Evolutionary conservation across 148 eudicot species (phyloP), one percentile per base, ranked within the genome.

Genomic region (Limonium bicolor): DNA sequence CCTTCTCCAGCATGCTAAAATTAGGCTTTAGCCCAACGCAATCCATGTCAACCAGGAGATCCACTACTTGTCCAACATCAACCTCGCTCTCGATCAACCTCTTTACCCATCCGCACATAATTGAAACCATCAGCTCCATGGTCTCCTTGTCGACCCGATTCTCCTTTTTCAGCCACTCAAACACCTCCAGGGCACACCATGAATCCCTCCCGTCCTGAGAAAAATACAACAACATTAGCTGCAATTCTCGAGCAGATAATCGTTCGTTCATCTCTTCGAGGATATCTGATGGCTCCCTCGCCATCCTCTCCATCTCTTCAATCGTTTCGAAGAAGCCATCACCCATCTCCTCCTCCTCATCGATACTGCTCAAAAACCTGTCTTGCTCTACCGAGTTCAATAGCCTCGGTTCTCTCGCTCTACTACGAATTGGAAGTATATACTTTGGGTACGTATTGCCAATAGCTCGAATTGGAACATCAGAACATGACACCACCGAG

Each of bases 111-210:
- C 72, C 74, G 55, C 94, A 80, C 94, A 88, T 88, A 36, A 88
- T 58, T 17, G 92, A 80, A 21, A 83, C 86, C 97, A 88, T 88
- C 13, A 88, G 70, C 59, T 88, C 97, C 94, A 88, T 74, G 8
- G 83, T 88, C 63, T 83, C 97, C 66, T 88, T 66, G 68, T 83
- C 97, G 6, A 88, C 92, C 12, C 76, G 62, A 52, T 88, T 88
- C 62, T 88, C 94, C 53, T 83, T 88, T 47, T 64, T 66, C 40
- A 88, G 56, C 97, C 97, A 88, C 69, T 88, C 94, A 56, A 80
- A 88, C 42, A 88, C 97, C 76, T 83, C 97, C 48, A 88, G 51
- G 0, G 92, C 86, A 50, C 97, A 88, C 97, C 97, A 88, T 0
- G 92, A 83, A 49, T 88, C 97, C 62, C 92, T 80, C 28, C 97